Evolutionary conservation across 1,139 yeast species (phyloP).

Genomic region (Yamadazyma siamensis): DNA sequence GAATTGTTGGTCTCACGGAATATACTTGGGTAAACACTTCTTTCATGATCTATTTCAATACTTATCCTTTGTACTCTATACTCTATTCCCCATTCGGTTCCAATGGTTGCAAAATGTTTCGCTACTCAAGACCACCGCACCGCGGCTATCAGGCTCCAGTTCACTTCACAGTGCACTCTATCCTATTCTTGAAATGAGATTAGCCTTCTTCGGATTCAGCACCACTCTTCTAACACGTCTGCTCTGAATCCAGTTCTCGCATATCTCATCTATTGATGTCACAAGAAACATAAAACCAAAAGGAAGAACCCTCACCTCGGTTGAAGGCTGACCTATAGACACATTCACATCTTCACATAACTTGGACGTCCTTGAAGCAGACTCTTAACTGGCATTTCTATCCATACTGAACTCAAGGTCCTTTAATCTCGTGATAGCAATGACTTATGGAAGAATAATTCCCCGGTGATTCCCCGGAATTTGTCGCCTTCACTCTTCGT

Average conservation of each 20-base stretch:
- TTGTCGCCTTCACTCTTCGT: conserved; percentile 45
- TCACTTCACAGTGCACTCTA: no score
- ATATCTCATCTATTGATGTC: conserved; percentile 46
- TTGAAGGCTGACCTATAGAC: conserved; percentile 58
- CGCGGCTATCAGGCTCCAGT: no score
- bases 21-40: no score
- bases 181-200: no score
- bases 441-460: conserved; percentile 80
- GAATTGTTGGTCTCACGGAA: no score
- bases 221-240: conserved; percentile 53
- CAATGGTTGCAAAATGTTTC: no score
- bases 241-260: conserved; percentile 19
- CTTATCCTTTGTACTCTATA: no score
- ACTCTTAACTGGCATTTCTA: conserved; percentile 51
- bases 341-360: conserved; percentile 29
- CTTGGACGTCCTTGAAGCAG: conserved; percentile 54
- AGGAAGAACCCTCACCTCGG: conserved; percentile 57
- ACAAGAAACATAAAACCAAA: conserved; percentile 65
- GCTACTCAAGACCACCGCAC: no score
- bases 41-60: no score
- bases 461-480: conserved; percentile 61
- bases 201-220: conserved; percentile 84
- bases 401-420: conserved; percentile 16
- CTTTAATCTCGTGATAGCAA: conserved; percentile 76
- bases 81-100: no score